phyloP scores from a whole-genome alignment of 805 yeast species.

The Cyberlindnera bimundalis region DNA sequence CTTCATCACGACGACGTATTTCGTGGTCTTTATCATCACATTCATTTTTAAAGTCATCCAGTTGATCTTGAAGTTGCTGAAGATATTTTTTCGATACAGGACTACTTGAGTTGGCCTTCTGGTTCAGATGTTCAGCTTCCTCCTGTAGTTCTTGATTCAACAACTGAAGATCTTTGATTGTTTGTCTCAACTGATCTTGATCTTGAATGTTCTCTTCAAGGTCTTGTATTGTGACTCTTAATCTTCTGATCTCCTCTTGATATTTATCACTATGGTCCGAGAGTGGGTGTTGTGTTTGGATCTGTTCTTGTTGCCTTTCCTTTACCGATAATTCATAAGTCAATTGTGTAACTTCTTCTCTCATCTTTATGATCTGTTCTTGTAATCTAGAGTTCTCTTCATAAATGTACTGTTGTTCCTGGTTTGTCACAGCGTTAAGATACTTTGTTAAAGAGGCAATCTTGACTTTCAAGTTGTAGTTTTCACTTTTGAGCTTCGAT shows the following conservation, averaged over 20 bases:
- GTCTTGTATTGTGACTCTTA: constrained; percentile 1
- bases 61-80: constrained; percentile 19
- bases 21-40: constrained; percentile 19
- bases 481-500: constrained; percentile 37
- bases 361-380: constrained; percentile 23
- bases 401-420: constrained; percentile 36
- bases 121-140: constrained; percentile 9
- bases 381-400: constrained; percentile 35
- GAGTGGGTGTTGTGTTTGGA: not conserved
- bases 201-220: constrained; percentile 7
- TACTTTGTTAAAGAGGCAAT: constrained; percentile 39
- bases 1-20: constrained; percentile 20
- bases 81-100: constrained; percentile 15
- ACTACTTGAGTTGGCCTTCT: constrained; percentile 10
- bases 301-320: constrained; percentile 3
- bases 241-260: constrained; percentile 7
- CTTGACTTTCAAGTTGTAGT: constrained; percentile 42
- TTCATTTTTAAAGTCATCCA: constrained; percentile 14
- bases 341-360: constrained; percentile 22
- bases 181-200: constrained; percentile 9
- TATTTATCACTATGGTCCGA: constrained; percentile 6
- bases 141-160: constrained; percentile 14
- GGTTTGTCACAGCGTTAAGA: constrained; percentile 36
- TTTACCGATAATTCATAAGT: constrained; percentile 20
- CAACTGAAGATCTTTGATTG: constrained; percentile 11